Conservation (phyloP, 768 basidiomycete genomes). For the Pleurotus sapidus region DNA sequence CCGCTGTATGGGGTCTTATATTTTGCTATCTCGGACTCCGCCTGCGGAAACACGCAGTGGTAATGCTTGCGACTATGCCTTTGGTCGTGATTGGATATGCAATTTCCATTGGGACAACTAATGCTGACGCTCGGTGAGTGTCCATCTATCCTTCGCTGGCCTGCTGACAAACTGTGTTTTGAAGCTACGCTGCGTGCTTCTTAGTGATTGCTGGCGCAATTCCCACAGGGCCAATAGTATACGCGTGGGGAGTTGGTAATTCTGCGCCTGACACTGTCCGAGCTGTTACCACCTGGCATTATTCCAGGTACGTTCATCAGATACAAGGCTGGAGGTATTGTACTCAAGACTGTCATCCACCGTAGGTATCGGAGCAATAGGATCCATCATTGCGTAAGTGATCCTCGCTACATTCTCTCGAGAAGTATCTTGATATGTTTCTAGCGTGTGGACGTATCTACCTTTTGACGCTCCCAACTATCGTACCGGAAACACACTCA, state of each 20-base stretch:
- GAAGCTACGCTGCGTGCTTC: conserved; percentile 46
- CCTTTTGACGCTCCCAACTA: conserved; percentile 43
- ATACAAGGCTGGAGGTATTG: too few species aligned
- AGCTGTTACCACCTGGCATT: conserved; percentile 39
- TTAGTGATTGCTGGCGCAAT: conserved; percentile 36
- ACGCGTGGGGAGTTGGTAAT: conserved; percentile 49
- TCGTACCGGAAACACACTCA: conserved; percentile 42
- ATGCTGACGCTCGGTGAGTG: conserved; percentile 31
- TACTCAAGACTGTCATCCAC: background rate
- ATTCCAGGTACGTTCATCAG: conserved; percentile 30
- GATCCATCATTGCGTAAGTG: conserved; percentile 41
- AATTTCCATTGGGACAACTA: conserved; percentile 36
- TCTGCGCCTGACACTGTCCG: conserved; percentile 47
- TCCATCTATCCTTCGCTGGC: too few species aligned
- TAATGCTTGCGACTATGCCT: conserved; percentile 30
- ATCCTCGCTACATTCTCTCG: too few species aligned
- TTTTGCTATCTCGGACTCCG: conserved; percentile 33
- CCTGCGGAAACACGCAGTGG: conserved; percentile 30
- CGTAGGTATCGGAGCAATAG: conserved; percentile 39
- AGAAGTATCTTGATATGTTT: background rate
- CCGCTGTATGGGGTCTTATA: conserved; percentile 35
- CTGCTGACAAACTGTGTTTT: background rate
- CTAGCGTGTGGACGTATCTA: conserved; percentile 46
- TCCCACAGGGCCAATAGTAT: conserved; percentile 36
- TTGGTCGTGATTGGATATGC: conserved; percentile 42